Percentiles rank a stretch among this genome's conserved stretches.
phyloP scores from a whole-genome alignment of 164 flowering plant genomes.

The Hamamelis virginiana region DNA sequence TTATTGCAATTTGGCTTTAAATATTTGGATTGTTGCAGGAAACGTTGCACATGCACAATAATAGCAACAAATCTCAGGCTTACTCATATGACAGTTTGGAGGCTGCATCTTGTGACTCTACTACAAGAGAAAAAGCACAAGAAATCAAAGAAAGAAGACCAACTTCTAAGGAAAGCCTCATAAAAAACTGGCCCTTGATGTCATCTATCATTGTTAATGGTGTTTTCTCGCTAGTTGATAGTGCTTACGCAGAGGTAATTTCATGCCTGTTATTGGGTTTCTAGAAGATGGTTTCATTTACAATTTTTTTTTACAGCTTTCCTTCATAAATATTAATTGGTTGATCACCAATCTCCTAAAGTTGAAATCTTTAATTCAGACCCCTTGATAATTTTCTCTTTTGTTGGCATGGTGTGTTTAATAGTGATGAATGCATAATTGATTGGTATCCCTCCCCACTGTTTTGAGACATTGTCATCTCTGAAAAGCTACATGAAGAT shows the following conservation, averaged over 20 bases:
- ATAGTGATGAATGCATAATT: too few species aligned
- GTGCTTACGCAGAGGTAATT: constrained; percentile 82
- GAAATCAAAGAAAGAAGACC: constrained; percentile 19
- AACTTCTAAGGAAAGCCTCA: constrained; percentile 38
- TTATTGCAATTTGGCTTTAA: not conserved
- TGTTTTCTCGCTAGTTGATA: constrained; percentile 80
- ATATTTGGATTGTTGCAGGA: constrained; percentile 47
- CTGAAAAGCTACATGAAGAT: too few species aligned
- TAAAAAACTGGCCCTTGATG: constrained; percentile 86
- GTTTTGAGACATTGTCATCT: too few species aligned
- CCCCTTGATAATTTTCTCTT: too few species aligned
- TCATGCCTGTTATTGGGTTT: too few species aligned
- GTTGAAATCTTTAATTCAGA: too few species aligned
- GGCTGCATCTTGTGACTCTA: constrained; percentile 24
- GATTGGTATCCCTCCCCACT: too few species aligned
- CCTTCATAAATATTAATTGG: not conserved
- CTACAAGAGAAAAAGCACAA: constrained; percentile 13
- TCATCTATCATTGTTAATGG: constrained; percentile 75
- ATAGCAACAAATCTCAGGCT: not conserved
- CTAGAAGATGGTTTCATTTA: too few species aligned
- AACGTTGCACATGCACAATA: constrained; percentile 64
- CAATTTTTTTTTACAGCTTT: not conserved
- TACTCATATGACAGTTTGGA: constrained; percentile 40
- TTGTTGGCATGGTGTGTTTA: too few species aligned
- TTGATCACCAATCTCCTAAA: not conserved